A percentile compares a stretch with the other conserved stretches of the same genome.
phyloP scores from a whole-genome alignment of 257 asterid species.

The Solanum etuberosum region DNA sequence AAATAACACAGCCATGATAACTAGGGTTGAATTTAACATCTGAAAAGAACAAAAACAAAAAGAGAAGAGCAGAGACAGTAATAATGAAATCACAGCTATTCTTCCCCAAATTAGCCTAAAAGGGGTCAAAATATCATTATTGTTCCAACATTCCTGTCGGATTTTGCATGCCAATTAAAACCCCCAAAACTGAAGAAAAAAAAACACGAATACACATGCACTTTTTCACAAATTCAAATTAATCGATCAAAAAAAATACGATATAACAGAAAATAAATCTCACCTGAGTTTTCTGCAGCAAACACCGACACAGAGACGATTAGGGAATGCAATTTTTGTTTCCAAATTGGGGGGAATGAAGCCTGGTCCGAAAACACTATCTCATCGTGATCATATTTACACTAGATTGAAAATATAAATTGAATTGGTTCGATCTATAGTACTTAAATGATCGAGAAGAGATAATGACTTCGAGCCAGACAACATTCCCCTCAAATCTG shows the following conservation, averaged over 20 bases:
- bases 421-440: not conserved
- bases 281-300: not conserved
- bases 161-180: not conserved
- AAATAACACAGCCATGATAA: not conserved
- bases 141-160: not conserved
- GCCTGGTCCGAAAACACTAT: conserved; percentile 52
- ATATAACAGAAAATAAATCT: no score
- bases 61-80: not conserved
- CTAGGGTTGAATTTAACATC: not conserved
- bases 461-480: conserved; percentile 34
- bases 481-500: conserved; percentile 40
- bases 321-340: not conserved
- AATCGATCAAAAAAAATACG: no score
- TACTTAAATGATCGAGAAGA: not conserved
- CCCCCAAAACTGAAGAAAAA: not conserved
- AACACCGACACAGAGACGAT: not conserved
- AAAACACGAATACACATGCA: not conserved
- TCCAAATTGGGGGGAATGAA: conserved; percentile 47
- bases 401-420: not conserved
- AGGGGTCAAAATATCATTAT: not conserved
- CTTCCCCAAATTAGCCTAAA: not conserved
- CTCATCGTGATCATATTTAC: not conserved
- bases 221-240: not conserved
- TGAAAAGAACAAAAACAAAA: not conserved
- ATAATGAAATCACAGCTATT: not conserved